phyloP scores from a whole-genome alignment of 2,329 filamentous ascomycete genomes.

The Dactylellina drechsleri region DNA sequence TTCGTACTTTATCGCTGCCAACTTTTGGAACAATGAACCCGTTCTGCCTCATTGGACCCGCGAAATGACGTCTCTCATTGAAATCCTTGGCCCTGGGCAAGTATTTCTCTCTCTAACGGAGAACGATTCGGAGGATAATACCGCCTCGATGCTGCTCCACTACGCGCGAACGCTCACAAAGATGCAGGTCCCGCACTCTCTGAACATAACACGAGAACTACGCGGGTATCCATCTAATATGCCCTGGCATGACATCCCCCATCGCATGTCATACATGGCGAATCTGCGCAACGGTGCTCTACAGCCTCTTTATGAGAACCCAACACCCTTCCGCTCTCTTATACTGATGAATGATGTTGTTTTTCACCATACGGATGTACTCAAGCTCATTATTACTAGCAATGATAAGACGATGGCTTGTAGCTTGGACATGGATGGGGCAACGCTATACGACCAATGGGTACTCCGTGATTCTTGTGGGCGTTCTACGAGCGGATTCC shows the following conservation, averaged over 20 bases:
- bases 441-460: conserved; percentile 48
- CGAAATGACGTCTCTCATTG: conserved; percentile 35
- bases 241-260: conserved; percentile 39
- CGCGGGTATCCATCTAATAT: conserved; percentile 42
- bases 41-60: conserved; percentile 35
- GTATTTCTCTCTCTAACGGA: conserved; percentile 50
- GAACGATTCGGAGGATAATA: conserved; percentile 53
- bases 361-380: conserved; percentile 36
- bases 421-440: conserved; percentile 41
- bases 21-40: conserved; percentile 50
- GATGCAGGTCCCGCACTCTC: conserved; percentile 22
- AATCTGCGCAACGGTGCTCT: conserved; percentile 46
- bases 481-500: conserved; percentile 33
- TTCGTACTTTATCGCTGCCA: conserved; percentile 49
- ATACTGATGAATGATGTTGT: conserved; percentile 49
- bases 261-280: conserved; percentile 51
- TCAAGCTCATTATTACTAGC: conserved; percentile 39
- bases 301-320: conserved; percentile 37
- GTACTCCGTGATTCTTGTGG: conserved; percentile 44
- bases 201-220: conserved; percentile 42
- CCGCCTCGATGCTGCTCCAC: conserved; percentile 35
- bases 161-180: conserved; percentile 43
- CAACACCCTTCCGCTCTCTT: conserved; percentile 23
- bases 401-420: conserved; percentile 40
- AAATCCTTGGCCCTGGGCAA: conserved; percentile 31